phyloP scores from a whole-genome alignment of 2,329 filamentous ascomycete species.

The Aspergillus carbonarius region DNA sequence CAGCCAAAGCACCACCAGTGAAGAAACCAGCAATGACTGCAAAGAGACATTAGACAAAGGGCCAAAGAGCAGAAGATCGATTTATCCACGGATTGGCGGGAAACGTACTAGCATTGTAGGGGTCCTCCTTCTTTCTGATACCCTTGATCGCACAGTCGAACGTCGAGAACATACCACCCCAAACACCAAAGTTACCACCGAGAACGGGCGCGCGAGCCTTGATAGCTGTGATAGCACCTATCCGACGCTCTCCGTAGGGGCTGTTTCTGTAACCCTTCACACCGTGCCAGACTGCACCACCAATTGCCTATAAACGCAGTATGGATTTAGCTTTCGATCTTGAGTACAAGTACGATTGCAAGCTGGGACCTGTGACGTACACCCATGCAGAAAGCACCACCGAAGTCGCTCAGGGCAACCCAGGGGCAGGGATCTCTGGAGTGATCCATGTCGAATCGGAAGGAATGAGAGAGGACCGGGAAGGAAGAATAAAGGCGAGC shows the following conservation, averaged over 20 bases:
- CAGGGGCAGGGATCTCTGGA: constrained; percentile 94
- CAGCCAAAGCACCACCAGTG: constrained; percentile 86
- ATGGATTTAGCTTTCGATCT: constrained; percentile 23
- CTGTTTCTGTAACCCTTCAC: constrained; percentile 92
- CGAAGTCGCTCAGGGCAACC: constrained; percentile 96
- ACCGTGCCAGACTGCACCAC: constrained; percentile 89
- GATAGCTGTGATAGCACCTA: constrained; percentile 94
- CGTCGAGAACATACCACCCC: constrained; percentile 93
- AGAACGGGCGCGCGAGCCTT: constrained; percentile 96
- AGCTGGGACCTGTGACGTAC: constrained; percentile 56
- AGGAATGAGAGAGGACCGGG: neutral
- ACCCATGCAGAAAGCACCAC: constrained; percentile 95
- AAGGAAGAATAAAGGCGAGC: neutral
- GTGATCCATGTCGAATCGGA: constrained; percentile 71
- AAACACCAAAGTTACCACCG: constrained; percentile 96
- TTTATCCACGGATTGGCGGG: neutral
- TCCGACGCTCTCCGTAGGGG: constrained; percentile 88
- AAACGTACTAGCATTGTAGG: constrained; percentile 79
- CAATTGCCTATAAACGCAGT: constrained; percentile 58
- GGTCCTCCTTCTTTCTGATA: constrained; percentile 91
- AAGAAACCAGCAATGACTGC: constrained; percentile 89
- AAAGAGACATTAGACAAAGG: neutral
- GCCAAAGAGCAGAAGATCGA: neutral
- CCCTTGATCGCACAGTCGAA: constrained; percentile 98
- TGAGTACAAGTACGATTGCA: neutral